Base-by-base conservation (phyloP, 441 rosid species). In the Metrosideros polymorpha region DNA sequence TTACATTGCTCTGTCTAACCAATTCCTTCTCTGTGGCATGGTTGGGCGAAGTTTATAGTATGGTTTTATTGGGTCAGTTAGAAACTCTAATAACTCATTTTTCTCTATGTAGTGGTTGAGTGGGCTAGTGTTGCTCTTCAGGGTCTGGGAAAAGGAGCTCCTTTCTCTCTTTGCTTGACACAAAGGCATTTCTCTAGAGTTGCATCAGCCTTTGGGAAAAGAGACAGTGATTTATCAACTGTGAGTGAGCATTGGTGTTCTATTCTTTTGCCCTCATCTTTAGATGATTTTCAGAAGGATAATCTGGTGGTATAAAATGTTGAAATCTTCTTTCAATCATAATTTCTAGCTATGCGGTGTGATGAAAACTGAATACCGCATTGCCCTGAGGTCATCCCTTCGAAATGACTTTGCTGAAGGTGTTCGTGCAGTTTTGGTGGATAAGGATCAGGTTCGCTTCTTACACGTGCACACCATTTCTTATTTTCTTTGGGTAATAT, bases 341-440 rank as follows among this genome's bases (percentile, higher is more conserved):
- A 0, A 19, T 66, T 19, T 88, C 79, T 92, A 96, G 99, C 92
- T 96, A 85, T 88, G 47, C 13, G 95, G 93, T 42, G 99, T 96
- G 87, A 96, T 97, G 99, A 95, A 92, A 92, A 91, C 92, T 12
- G 99, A 97, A 88, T 96, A 97, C 87, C 94, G 98, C 84, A 90
- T 96, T 85, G 97, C 98, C 57, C 61, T 97, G 63, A 92, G 96
- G 87, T 91, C 98, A 51, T 94, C 97, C n/a, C 83, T 95, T 86
- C 88, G 98, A 51, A 56, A 89, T 89, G 99, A 97, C 91, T 97
- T 97, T 85, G 89, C 92, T 88, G 99, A 97, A 94, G 99, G 99
- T 45, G 99, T 97, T 83, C 92, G 99, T 85, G 99, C 99, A 85
- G 98, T 96, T 85, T 91, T 97, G 92, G 93, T 97, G 85, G 99